Conservation (phyloP, 805 yeast genomes). For the Priceomyces melissophilus region DNA sequence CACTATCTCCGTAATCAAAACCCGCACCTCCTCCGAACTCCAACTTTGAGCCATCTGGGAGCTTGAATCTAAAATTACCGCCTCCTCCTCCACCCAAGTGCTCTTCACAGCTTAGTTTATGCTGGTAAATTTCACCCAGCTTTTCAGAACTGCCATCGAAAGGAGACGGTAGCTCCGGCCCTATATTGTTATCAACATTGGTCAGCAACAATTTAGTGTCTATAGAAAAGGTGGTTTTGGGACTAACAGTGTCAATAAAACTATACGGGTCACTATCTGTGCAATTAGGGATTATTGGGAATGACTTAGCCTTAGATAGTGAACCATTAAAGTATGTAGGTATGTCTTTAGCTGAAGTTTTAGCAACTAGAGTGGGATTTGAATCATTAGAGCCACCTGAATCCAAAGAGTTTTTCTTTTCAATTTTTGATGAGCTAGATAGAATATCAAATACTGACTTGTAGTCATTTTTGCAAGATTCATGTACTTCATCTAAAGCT, state of each 20-base stretch:
- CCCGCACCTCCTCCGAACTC: constrained; percentile 29
- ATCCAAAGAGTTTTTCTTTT: constrained; percentile 3
- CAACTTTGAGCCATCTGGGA: constrained; percentile 14
- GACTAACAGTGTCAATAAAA: background rate
- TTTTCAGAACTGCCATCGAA: too few relatives aligned
- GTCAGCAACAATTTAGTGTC: too few relatives aligned
- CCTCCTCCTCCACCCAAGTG: constrained; percentile 26
- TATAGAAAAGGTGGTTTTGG: too few relatives aligned
- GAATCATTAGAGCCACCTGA: constrained; percentile 15
- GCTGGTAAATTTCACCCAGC: too few relatives aligned
- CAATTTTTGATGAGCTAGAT: constrained; percentile 6
- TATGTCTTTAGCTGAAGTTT: constrained; percentile 9
- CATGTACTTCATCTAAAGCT: constrained; percentile 4
- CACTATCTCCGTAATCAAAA: constrained; percentile 13
- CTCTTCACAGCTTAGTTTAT: background rate
- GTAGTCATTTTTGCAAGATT: constrained; percentile 8
- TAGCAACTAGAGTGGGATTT: constrained; percentile 13
- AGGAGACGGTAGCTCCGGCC: too few relatives aligned
- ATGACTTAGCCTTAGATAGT: constrained; percentile 3
- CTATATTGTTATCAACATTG: too few relatives aligned
- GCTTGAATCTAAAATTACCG: constrained; percentile 9
- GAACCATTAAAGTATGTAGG: constrained; percentile 6
- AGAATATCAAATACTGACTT: constrained; percentile 8
- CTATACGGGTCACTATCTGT: background rate
- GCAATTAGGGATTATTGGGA: background rate